phyloP scores from a whole-genome alignment of 345 rosid species.

The Corchorus capsularis region DNA sequence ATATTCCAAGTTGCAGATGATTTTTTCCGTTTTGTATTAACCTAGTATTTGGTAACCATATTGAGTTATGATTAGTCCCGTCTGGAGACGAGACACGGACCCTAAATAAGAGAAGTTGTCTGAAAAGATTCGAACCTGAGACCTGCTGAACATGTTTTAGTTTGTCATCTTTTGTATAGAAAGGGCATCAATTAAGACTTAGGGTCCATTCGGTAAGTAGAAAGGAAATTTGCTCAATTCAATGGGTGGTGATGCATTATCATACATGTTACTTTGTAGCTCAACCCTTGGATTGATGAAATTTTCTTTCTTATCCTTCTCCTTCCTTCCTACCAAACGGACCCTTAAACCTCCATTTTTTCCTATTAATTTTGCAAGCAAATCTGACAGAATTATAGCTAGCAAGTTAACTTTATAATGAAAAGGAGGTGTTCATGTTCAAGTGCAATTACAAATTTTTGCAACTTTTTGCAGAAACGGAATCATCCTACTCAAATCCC shows the following conservation, averaged over 20 bases:
- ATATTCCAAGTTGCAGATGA: background rate
- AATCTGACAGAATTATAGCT: background rate
- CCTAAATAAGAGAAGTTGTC: too few species aligned
- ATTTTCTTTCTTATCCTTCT: too few species aligned
- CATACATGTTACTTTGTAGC: too few species aligned
- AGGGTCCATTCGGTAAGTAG: too few species aligned
- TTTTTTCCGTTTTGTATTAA: too few species aligned
- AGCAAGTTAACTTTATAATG: background rate
- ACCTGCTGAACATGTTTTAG: background rate
- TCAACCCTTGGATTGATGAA: too few species aligned
- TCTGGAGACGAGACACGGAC: too few species aligned
- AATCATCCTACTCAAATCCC: slow-evolving; percentile 10
- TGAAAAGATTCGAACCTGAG: too few species aligned
- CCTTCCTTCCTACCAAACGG: too few species aligned
- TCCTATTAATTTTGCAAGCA: background rate
- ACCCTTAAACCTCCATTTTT: background rate
- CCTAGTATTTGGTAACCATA: too few species aligned
- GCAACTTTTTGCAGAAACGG: background rate
- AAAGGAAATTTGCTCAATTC: too few species aligned
- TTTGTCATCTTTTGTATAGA: background rate
- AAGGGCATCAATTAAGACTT: background rate
- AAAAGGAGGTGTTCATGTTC: background rate
- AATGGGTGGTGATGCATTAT: too few species aligned
- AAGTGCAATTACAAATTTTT: background rate
- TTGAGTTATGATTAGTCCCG: background rate